Conservation (phyloP, 352 stramenopile genomes). For the Phytophthora capsici region DNA sequence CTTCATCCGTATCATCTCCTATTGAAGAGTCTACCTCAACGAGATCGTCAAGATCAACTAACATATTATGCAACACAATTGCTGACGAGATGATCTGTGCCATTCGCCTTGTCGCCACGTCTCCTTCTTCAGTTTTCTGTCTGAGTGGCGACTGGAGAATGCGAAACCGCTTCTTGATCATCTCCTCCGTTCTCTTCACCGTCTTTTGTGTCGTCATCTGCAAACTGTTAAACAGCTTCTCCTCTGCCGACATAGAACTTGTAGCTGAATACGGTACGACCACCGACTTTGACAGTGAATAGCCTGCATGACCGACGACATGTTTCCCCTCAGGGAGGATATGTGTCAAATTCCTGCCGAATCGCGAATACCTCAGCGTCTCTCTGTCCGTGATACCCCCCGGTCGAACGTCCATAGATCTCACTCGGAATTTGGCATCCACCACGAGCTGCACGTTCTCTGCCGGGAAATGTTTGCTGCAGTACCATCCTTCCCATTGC, state of each 20-base stretch:
- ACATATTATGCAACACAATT: constrained; percentile 29
- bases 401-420: constrained; percentile 30
- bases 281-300: constrained; percentile 21
- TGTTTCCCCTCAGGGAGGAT: constrained; percentile 31
- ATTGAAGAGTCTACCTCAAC: constrained; percentile 22
- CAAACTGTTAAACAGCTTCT: constrained; percentile 26
- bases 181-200: constrained; percentile 25
- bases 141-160: constrained; percentile 26
- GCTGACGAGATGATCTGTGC: constrained; percentile 26
- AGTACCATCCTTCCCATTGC: constrained; percentile 31
- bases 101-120: constrained; percentile 29
- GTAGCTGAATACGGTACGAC: constrained; percentile 27
- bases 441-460: constrained; percentile 37
- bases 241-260: neutral
- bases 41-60: constrained; percentile 25
- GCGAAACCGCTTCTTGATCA: constrained; percentile 31
- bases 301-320: constrained; percentile 23
- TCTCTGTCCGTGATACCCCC: constrained; percentile 25
- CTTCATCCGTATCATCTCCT: constrained; percentile 29
- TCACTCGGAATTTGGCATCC: constrained; percentile 25
- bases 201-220: constrained; percentile 19
- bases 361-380: constrained; percentile 24
- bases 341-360: constrained; percentile 15
- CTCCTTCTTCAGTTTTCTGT: constrained; percentile 29
- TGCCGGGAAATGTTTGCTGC: constrained; percentile 23